phyloP scores from a whole-genome alignment of 805 yeast species.

The Yamadazyma akitaensis region DNA sequence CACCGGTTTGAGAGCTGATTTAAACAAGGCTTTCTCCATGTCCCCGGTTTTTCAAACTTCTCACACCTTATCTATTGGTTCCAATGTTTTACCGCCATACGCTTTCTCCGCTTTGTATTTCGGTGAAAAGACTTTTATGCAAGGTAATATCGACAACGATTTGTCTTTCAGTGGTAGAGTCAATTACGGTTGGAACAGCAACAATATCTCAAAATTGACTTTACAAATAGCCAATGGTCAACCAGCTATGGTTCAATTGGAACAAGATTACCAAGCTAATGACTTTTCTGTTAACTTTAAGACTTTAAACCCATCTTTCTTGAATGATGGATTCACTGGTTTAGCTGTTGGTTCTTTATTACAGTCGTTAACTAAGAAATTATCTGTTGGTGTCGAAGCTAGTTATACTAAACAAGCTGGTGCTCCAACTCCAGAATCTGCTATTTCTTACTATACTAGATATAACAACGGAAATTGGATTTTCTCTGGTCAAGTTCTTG shows the following conservation, averaged over 20 bases:
- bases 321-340: conserved; percentile 74
- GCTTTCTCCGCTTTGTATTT: conserved; percentile 89
- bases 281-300: conserved; percentile 90
- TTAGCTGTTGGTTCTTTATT: conserved; percentile 87
- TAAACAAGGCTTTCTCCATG: conserved; percentile 85
- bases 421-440: conserved; percentile 81
- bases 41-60: conserved; percentile 96
- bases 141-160: conserved; percentile 90
- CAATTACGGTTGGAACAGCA: conserved; percentile 86
- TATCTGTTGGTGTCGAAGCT: conserved; percentile 89
- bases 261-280: conserved; percentile 89
- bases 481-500: conserved; percentile 89
- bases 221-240: conserved; percentile 85
- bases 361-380: conserved; percentile 80
- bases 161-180: conserved; percentile 81
- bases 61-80: conserved; percentile 88
- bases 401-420: conserved; percentile 74
- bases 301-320: conserved; percentile 81
- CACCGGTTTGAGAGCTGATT: conserved; percentile 95
- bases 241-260: conserved; percentile 92
- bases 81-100: conserved; percentile 81
- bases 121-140: conserved; percentile 77
- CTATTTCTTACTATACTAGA: conserved; percentile 85
- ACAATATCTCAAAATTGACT: conserved; percentile 76
- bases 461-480: conserved; percentile 88